phyloP scores from a whole-genome alignment of 352 stramenopile species.

The Blastocystis hominis region DNA sequence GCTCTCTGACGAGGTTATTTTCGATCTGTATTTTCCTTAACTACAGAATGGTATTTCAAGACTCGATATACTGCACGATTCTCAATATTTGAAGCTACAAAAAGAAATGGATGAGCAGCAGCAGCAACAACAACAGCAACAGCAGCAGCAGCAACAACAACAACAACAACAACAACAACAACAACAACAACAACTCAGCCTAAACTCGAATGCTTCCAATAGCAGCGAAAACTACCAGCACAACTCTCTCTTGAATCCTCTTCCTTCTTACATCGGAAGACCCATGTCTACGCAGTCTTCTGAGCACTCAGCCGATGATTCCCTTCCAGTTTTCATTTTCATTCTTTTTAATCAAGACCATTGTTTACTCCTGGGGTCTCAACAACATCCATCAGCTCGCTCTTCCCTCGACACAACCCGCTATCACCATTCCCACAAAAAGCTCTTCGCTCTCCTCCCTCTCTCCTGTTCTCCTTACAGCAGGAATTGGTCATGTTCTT shows the following conservation, averaged over 20 bases:
- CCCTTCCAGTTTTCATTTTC: neutral
- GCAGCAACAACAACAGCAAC: neutral
- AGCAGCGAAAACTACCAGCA: neutral
- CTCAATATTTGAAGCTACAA: neutral
- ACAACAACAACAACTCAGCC: neutral
- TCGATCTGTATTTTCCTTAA: neutral
- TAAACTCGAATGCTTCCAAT: neutral
- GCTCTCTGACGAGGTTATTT: neutral
- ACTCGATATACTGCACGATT: neutral
- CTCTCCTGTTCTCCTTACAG: neutral
- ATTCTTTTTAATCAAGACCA: neutral
- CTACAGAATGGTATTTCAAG: neutral
- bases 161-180: neutral
- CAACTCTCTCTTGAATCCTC: conserved; percentile 1
- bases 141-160: neutral
- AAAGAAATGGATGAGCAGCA: neutral
- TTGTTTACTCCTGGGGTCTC: neutral
- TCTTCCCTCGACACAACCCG: neutral
- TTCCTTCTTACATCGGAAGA: neutral
- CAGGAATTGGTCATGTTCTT: neutral
- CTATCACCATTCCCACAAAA: neutral
- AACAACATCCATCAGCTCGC: conserved; percentile 6
- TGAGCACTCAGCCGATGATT: neutral
- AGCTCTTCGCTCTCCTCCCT: neutral
- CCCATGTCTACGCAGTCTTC: neutral